Base-by-base conservation (phyloP, 2,329 filamentous ascomycete genomes). In the Fusarium palustre region DNA sequence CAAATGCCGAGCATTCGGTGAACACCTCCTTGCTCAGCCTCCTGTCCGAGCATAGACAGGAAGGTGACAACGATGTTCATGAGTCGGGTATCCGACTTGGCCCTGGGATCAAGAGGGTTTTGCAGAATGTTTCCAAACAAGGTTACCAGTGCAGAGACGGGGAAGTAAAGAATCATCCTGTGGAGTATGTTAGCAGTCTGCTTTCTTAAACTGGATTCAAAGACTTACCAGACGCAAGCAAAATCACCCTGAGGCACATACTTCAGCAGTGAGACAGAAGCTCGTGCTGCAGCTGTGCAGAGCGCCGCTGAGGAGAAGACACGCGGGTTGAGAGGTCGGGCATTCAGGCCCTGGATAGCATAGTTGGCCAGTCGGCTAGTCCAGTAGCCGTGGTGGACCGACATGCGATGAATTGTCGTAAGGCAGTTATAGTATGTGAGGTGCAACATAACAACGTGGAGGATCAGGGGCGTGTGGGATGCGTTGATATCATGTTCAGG, bases 361-460 rank as follows among this genome's bases (percentile, higher is more conserved):
- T 94, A 98, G 75, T 98, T 95, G 38, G 94, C 97, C 41, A 99
- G 82, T 38, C 96, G 89, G 76, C 93, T 97, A 2, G 95, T 98
- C 96, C 96, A 99, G 81, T 97, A 97, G 16, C 96, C 96, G 77
- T 97, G 94, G 74, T 98, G 96, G 31, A 98, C 92, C 42, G 93
- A 97, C 96, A 98, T 99, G 53, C 96, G 92, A 78, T 99, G 96
- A 69, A 99, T 97, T 0, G 96, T 99, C 1, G 95, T 97, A 53
- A 99, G 82, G 74, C 94, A 97, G 78, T 99, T 99, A 83, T 98
- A 98, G 80, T 99, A 99, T 2, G 93, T 91, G 75, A 99, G 97
- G 79, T 99, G 96, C 60, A 99, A 83, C 78, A 97, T 93, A 64
- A 97, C 94, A 54, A 99, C 89, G 70, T 98, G 95, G 22, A 99